These are phyloP conservation scores for Nymphaea thermarum DNA, from an alignment of 164 flowering plant species.

Conservation along the genomic window DNA sequence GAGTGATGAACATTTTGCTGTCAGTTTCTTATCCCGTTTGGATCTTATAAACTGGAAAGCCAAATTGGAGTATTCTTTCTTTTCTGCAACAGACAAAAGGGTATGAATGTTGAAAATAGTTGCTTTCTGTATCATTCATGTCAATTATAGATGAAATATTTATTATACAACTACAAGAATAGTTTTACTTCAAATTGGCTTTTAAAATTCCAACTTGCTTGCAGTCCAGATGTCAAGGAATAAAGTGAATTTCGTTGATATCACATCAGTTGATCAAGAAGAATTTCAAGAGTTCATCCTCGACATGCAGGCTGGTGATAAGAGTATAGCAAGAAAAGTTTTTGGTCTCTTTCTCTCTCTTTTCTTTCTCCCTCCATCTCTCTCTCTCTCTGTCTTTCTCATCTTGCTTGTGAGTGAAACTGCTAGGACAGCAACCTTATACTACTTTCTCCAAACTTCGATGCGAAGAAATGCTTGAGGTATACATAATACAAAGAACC, in stretches of 20 bases:
- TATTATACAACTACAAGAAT: neutral
- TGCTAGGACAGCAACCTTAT: neutral
- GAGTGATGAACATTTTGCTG: neutral
- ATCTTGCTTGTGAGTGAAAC: neutral
- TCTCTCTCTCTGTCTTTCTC: neutral
- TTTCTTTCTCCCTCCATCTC: neutral
- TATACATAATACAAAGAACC: too few relatives aligned
- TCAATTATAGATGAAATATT: neutral
- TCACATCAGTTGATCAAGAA: slow-evolving; percentile 36
- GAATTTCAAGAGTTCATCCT: slow-evolving; percentile 39
- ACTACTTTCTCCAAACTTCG: neutral
- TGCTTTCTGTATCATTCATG: neutral
- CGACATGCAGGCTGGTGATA: slow-evolving; percentile 69
- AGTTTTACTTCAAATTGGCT: slow-evolving; percentile 9
- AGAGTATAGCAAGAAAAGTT: slow-evolving; percentile 69
- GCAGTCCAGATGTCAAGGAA: slow-evolving; percentile 87
- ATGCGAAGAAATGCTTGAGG: too few relatives aligned
- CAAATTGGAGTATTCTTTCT: slow-evolving; percentile 49
- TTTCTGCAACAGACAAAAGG: slow-evolving; percentile 36
- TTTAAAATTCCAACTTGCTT: slow-evolving; percentile 62
- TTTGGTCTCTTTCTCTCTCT: slow-evolving; percentile 47
- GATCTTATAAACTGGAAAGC: slow-evolving; percentile 82
- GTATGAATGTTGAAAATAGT: slow-evolving; percentile 14
- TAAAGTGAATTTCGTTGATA: slow-evolving; percentile 52
- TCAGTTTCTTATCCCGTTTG: slow-evolving; percentile 55